These are phyloP conservation scores for Nicotiana undulata DNA, from an alignment of 257 asterid species.

Conservation along the genomic window DNA sequence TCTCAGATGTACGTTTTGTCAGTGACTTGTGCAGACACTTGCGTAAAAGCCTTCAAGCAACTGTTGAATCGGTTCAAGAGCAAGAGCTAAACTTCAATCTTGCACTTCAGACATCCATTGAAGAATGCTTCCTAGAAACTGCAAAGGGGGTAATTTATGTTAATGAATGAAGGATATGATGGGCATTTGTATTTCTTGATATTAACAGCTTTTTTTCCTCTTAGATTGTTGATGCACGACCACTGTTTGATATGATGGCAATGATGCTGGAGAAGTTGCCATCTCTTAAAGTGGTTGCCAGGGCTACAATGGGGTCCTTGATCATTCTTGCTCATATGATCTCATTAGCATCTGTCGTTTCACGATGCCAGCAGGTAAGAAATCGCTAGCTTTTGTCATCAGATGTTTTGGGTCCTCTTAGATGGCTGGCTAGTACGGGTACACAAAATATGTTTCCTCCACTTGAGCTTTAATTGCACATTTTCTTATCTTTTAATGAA, in stretches of 20 bases:
- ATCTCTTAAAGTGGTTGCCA: constrained; percentile 57
- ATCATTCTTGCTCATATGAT: constrained; percentile 81
- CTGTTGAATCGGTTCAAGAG: constrained; percentile 66
- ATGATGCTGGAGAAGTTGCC: constrained; percentile 88
- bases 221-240: constrained; percentile 76
- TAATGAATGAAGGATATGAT: not conserved
- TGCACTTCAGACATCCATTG: constrained; percentile 62
- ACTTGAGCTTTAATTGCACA: not conserved
- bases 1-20: constrained; percentile 79
- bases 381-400: not conserved
- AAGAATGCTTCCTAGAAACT: constrained; percentile 81
- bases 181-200: not conserved
- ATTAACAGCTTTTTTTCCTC: not conserved
- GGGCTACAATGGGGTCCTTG: constrained; percentile 81
- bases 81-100: constrained; percentile 51
- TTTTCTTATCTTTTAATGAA: not conserved
- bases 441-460: not conserved
- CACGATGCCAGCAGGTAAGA: constrained; percentile 70
- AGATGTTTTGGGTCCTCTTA: constrained; percentile 1
- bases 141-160: constrained; percentile 77
- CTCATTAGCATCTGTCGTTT: constrained; percentile 59
- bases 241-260: constrained; percentile 91
- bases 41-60: constrained; percentile 87
- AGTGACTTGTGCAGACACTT: constrained; percentile 88
- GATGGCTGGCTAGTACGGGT: not conserved